Evolutionary conservation across 164 flowering plant genomes (phyloP).

Genomic region (Magnolia sinica): DNA sequence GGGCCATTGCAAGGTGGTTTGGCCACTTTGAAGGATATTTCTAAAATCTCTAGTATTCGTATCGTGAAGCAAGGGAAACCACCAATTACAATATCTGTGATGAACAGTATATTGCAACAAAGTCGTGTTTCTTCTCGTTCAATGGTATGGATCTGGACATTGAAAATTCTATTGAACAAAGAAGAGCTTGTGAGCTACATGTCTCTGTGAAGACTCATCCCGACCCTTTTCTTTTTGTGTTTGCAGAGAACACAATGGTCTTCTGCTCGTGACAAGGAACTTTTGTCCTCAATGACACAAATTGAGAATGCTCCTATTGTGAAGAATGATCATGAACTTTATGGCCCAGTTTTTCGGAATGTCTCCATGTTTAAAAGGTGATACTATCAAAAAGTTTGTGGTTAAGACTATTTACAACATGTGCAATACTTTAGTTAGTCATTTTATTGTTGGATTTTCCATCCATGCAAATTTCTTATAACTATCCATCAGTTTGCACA

Average conservation of each 20-base stretch:
- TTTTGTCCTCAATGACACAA: constrained; percentile 6
- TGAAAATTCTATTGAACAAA: neutral
- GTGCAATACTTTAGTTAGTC: neutral
- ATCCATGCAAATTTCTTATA: too few species aligned
- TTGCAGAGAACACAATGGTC: constrained; percentile 14
- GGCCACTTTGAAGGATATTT: constrained; percentile 4
- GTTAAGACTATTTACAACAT: neutral
- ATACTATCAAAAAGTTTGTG: neutral
- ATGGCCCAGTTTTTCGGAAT: constrained; percentile 11
- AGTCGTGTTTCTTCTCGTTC: constrained; percentile 1
- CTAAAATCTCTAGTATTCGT: neutral
- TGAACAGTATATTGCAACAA: constrained; percentile 2
- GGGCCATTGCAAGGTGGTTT: constrained; percentile 6
- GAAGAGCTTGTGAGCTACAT: neutral
- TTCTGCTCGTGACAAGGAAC: constrained; percentile 10
- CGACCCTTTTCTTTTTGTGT: neutral
- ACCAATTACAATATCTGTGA: constrained; percentile 2
- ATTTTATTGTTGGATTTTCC: neutral
- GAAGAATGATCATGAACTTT: constrained; percentile 6
- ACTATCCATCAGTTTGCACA: too few species aligned
- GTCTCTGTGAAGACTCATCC: neutral
- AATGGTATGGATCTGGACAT: constrained; percentile 3
- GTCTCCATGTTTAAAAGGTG: constrained; percentile 12
- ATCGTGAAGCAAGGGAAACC: constrained; percentile 6
- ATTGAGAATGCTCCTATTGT: constrained; percentile 17